Evolutionary conservation across 805 yeast genomes (phyloP), one percentile per base, ranked within the genome.

Genomic region (Saccharomycopsis oosterbeekiorum): DNA sequence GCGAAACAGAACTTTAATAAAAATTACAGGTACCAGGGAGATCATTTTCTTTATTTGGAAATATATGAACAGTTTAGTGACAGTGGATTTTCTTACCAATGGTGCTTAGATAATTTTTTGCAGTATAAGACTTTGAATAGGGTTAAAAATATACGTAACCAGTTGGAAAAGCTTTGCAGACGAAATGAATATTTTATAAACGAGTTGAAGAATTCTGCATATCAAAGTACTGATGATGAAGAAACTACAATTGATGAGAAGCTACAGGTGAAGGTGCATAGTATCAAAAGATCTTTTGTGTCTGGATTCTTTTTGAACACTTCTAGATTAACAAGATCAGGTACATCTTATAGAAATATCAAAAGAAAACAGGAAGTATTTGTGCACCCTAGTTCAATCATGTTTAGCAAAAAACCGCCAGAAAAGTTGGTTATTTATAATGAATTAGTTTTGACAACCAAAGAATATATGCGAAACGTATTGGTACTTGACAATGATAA

Each of bases 21-120:
- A 34, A 75, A 17, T 12, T 51, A 54, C 37, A 66, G 69, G 43
- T 72, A 78, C 1, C 75, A 79, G 0, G 93, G 97, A 4, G 98
- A 93, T 70, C 97, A 91, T 68, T 69, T 91, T 65, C 81, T 92
- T 1, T 75, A 89, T 47, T 71, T 92, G 57, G 85, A 88, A 63
- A 80, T 91, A 0, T 93, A 85, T 79, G 76, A 82, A n/a, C 84
- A 84, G 65, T 93, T 96, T 96, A 78, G 70, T 4, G 84, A 82
- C 4, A 79, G 79, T 41, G 88, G 86, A 0, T 84, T 75, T 69
- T 85, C 96, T 0, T 75, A 76, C 26, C 80, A 82, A 56, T 93
- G 97, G 97, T 92, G 97, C 68, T 80, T 78, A 63, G 97, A 91
- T 67, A 86, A 89, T 68, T 89, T 82, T 68, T 69, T 93, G 1